Evolutionary conservation across 305 asterid genomes (phyloP), one percentile per base, ranked within the genome.

Genomic region (Fraxinus baroniana): DNA sequence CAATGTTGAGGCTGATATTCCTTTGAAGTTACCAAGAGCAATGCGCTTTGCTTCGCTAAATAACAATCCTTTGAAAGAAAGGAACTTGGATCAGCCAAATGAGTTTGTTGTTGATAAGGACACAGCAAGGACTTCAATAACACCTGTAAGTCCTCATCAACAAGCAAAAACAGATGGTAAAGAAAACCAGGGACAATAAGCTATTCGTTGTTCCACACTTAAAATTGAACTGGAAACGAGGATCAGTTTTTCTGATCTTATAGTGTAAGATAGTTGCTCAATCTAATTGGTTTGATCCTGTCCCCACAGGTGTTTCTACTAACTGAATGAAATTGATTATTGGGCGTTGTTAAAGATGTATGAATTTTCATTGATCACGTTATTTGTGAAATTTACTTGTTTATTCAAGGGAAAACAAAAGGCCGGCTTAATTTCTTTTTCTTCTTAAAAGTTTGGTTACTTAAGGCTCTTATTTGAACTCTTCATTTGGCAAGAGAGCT

Each of bases 1-100:
- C 60, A 91, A 72, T n/a, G 83, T 52, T 17, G 90, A 85, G 39
- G 85, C 32, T 41, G 91, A 89, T 52, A 83, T 93, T 75, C 89
- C 97, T 1, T 84, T 91, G 88, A 94, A 86, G 87, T 79, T 96
- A 77, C 98, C 98, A 2, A 88, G 95, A 84, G 93, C 97, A 2
- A 91, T 88, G 91, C 89, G 92, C 24, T 88, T 97, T 24, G 86
- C 92, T 57, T 76, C 77, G 78, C 80, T 92, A n/a, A 88, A 74
- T 32, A 90, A 64, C 83, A 92, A 90, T 81, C 93, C 90, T 26
- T 86, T 94, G 74, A 92, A 87, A 85, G 98, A 94, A 71, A 91
- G 89, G 90, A 94, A 96, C 84, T 68, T 90, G 0, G 91, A 90
- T 83, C 88, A 76, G 83, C 85, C 87, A 0, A 82, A 32, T 18